Percentiles rank a stretch among this genome's conserved stretches.
Evolutionary conservation across 176 grass and related monocot species (phyloP).

Genomic region (Neostapfia colusana): DNA sequence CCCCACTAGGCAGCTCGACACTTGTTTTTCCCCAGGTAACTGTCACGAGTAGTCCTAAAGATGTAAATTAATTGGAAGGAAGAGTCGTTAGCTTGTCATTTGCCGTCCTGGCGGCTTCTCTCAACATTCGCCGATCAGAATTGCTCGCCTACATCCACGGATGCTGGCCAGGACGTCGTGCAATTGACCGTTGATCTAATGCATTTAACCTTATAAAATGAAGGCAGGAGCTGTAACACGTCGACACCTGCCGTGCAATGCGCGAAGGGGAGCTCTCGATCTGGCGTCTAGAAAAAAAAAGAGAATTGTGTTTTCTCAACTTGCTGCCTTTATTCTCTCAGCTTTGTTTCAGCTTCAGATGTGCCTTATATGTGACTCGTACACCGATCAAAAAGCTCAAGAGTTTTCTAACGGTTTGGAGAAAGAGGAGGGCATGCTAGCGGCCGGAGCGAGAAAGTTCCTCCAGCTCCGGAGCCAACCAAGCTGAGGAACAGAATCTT

Average conservation of each 20-base stretch:
- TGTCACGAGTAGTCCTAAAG: constrained; percentile 23
- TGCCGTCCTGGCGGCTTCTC: background rate
- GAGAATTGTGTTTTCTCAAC: background rate
- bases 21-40: background rate
- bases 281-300: background rate
- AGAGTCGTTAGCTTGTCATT: background rate
- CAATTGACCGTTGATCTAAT: background rate
- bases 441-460: constrained; percentile 11
- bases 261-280: background rate
- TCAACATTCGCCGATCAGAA: constrained; percentile 6
- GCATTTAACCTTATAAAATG: background rate
- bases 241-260: background rate
- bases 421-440: background rate
- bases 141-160: background rate
- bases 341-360: background rate
- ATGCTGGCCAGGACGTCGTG: too few species aligned
- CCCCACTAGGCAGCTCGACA: background rate
- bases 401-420: background rate
- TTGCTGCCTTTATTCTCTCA: background rate
- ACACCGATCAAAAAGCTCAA: background rate
- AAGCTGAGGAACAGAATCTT: constrained; percentile 14
- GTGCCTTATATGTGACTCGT: background rate
- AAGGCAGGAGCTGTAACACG: background rate
- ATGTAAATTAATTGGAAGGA: background rate
- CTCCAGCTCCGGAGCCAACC: constrained; percentile 37